These are phyloP conservation scores for Vachellia pachyceras DNA, from an alignment of 306 rosid species.

Conservation along the genomic window DNA sequence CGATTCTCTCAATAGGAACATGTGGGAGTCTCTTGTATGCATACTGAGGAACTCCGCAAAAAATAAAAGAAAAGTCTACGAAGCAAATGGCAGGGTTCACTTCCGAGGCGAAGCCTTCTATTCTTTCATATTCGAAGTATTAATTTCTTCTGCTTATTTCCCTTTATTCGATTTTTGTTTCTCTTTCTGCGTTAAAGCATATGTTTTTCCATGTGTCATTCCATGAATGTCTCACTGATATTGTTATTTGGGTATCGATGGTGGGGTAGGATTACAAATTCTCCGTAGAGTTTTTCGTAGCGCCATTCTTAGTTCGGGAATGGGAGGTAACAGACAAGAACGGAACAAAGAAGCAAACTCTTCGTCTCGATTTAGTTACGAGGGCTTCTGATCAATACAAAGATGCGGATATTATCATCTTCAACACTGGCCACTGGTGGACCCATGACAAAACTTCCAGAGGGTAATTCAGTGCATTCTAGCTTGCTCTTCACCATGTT, in stretches of 20 bases:
- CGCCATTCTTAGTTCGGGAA: slow-evolving; percentile 95
- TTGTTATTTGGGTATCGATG: slow-evolving; percentile 26
- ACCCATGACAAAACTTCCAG: slow-evolving; percentile 92
- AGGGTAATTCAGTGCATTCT: slow-evolving; percentile 57
- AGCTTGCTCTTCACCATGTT: not conserved
- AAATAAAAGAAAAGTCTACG: slow-evolving; percentile 68
- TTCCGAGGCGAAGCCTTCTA: slow-evolving; percentile 92
- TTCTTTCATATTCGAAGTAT: slow-evolving; percentile 74
- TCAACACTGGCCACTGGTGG: slow-evolving; percentile 99
- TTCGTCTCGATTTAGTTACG: slow-evolving; percentile 90
- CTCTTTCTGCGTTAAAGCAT: not conserved
- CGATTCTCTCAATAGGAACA: slow-evolving; percentile 95
- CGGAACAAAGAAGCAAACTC: slow-evolving; percentile 83
- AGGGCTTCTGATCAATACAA: slow-evolving; percentile 67
- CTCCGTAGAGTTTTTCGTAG: slow-evolving; percentile 87
- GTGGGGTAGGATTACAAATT: slow-evolving; percentile 70
- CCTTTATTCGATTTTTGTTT: not conserved
- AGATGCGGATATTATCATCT: slow-evolving; percentile 79
- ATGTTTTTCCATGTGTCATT: not conserved
- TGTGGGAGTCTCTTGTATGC: slow-evolving; percentile 99
- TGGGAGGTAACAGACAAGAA: slow-evolving; percentile 74
- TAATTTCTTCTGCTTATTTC: not conserved
- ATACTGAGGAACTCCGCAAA: slow-evolving; percentile 79
- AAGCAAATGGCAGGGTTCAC: slow-evolving; percentile 72
- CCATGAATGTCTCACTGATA: not conserved